phyloP scores from a whole-genome alignment of 352 stramenopile species.

The Pythium plurisporium region DNA sequence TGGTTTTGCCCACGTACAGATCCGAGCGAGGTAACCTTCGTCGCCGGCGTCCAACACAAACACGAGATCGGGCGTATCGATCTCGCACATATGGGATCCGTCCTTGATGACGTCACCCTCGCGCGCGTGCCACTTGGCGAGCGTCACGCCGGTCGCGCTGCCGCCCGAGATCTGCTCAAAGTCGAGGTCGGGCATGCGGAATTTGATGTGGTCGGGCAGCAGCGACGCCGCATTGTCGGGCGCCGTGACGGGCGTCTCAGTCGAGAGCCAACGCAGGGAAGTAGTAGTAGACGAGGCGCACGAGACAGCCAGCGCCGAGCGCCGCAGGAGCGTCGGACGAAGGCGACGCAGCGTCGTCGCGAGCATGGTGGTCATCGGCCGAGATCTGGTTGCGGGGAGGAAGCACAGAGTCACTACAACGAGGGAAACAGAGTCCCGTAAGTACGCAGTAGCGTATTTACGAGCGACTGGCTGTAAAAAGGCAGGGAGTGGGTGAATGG shows the following conservation, averaged over 20 bases:
- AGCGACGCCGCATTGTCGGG: constrained; percentile 13
- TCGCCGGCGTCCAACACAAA: constrained; percentile 79
- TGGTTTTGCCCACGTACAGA: constrained; percentile 35
- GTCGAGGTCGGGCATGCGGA: constrained; percentile 84
- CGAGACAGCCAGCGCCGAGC: background rate
- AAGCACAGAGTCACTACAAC: background rate
- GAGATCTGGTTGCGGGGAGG: background rate
- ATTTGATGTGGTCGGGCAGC: constrained; percentile 80
- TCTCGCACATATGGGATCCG: constrained; percentile 79
- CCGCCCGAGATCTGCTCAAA: constrained; percentile 74
- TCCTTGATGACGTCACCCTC: constrained; percentile 63
- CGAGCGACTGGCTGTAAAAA: background rate
- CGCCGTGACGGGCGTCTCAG: background rate
- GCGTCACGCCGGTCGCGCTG: constrained; percentile 42
- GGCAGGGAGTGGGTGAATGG: no score
- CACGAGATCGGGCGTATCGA: constrained; percentile 80
- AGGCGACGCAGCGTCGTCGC: background rate
- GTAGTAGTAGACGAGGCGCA: background rate
- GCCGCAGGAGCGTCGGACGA: background rate
- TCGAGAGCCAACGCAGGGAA: background rate
- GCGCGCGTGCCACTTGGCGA: constrained; percentile 73
- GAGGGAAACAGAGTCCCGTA: background rate
- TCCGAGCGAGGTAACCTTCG: constrained; percentile 71
- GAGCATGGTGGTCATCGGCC: background rate
- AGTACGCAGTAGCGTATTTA: constrained; percentile 2